Evolutionary conservation across 2,329 filamentous ascomycete species (phyloP).

Genomic region (Neurospora sp.): DNA sequence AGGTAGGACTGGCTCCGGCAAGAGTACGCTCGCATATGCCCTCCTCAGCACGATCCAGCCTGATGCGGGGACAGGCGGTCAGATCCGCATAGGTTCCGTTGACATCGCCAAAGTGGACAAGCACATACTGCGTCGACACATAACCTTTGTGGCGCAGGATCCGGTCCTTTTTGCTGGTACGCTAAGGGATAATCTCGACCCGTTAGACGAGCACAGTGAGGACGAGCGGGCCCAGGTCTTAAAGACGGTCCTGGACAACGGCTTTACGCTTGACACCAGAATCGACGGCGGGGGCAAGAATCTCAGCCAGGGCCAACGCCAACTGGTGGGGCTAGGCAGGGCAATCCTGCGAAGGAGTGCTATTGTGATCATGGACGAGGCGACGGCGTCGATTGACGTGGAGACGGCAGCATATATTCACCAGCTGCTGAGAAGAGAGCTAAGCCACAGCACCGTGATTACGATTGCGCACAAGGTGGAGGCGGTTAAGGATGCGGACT

Average conservation of each 20-base stretch:
- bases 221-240: constrained; percentile 41
- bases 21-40: constrained; percentile 62
- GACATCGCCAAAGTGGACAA: constrained; percentile 45
- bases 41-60: constrained; percentile 47
- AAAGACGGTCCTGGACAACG: constrained; percentile 45
- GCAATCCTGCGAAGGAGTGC: constrained; percentile 51
- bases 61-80: constrained; percentile 28
- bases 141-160: constrained; percentile 56
- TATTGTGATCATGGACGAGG: constrained; percentile 54
- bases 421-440: constrained; percentile 43
- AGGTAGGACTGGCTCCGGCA: constrained; percentile 77
- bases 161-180: constrained; percentile 51
- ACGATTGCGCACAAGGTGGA: constrained; percentile 57
- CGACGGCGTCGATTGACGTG: constrained; percentile 53
- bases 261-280: constrained; percentile 34
- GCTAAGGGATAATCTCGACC: constrained; percentile 57
- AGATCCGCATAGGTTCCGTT: constrained; percentile 43
- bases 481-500: constrained; percentile 49
- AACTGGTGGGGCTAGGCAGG: constrained; percentile 50
- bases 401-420: constrained; percentile 49
- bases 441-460: constrained; percentile 48
- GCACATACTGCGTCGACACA: constrained; percentile 42
- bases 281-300: constrained; percentile 53
- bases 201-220: constrained; percentile 47
- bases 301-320: constrained; percentile 51